Conservation (phyloP, 345 rosid genomes). For the Brassica nigra region DNA sequence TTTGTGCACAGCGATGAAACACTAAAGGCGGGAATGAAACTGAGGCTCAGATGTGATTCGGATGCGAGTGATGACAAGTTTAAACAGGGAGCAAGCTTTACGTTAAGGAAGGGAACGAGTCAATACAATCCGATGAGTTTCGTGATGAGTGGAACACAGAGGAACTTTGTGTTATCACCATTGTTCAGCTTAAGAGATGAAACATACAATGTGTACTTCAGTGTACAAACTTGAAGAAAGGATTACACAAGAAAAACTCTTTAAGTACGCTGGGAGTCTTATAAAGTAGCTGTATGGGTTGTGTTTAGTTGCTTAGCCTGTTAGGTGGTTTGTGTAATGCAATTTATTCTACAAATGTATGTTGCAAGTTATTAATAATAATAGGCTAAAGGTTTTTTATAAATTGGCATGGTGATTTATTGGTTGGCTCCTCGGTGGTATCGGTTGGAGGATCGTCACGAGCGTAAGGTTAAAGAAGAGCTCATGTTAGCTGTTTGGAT, state of each 20-base stretch:
- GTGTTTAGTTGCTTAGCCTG: constrained; percentile 19
- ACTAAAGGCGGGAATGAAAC: constrained; percentile 36
- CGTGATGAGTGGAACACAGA: constrained; percentile 56
- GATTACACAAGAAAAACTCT: background rate
- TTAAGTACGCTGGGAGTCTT: constrained; percentile 4
- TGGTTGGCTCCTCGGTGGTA: constrained; percentile 94
- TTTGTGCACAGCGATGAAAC: constrained; percentile 54
- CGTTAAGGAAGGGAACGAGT: constrained; percentile 48
- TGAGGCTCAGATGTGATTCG: constrained; percentile 57
- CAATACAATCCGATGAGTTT: constrained; percentile 82
- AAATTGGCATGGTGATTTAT: background rate
- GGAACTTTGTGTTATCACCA: constrained; percentile 75
- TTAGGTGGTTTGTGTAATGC: constrained; percentile 29
- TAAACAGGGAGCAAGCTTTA: constrained; percentile 59
- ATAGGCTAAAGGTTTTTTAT: background rate
- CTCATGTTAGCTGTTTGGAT: constrained; percentile 98
- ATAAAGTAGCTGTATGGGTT: constrained; percentile 6
- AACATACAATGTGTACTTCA: constrained; percentile 74
- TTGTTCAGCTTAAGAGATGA: constrained; percentile 78
- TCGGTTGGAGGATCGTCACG: constrained; percentile 75
- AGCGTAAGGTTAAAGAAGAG: constrained; percentile 75
- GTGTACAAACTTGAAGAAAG: constrained; percentile 46
- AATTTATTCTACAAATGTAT: constrained; percentile 28
- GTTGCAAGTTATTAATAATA: constrained; percentile 24
- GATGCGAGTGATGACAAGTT: constrained; percentile 35